These are phyloP conservation scores for Saccharomycopsis hybrid DNA, from an alignment of 1,139 yeast species.

Conservation along the genomic window DNA sequence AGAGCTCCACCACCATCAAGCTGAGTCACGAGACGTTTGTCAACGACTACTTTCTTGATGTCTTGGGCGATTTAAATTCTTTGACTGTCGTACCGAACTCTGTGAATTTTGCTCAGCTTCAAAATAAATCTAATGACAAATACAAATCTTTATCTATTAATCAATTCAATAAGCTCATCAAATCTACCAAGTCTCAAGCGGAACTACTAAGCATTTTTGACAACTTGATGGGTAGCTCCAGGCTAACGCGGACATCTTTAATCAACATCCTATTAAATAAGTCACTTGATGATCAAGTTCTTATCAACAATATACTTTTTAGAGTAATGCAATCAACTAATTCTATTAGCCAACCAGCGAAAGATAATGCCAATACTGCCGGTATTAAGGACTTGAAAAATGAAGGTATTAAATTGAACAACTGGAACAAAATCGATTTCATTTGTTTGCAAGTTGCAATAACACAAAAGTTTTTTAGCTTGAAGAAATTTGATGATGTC, in stretches of 20 bases:
- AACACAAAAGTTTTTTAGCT: slow-evolving; percentile 17
- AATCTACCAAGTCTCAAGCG: slow-evolving; percentile 11
- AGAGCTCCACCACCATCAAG: neutral
- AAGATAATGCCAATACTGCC: too few species aligned
- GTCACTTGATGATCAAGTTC: slow-evolving; percentile 6
- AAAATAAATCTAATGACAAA: neutral
- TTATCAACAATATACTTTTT: slow-evolving; percentile 11
- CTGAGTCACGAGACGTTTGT: slow-evolving; percentile 7
- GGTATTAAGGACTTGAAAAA: too few species aligned
- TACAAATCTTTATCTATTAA: slow-evolving; percentile 4
- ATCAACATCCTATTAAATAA: slow-evolving; percentile 14
- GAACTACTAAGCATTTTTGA: slow-evolving; percentile 14
- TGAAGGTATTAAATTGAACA: too few species aligned
- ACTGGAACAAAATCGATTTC: slow-evolving; percentile 16
- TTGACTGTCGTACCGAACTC: slow-evolving; percentile 1
- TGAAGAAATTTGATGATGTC: slow-evolving; percentile 12
- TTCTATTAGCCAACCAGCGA: neutral
- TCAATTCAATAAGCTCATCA: slow-evolving; percentile 12
- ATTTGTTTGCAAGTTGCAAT: slow-evolving; percentile 19
- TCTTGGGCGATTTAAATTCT: slow-evolving; percentile 6
- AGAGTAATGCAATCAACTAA: neutral
- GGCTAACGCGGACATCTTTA: slow-evolving; percentile 3
- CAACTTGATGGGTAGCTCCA: slow-evolving; percentile 1
- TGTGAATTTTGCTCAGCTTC: neutral
- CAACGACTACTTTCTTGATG: slow-evolving; percentile 9